A percentile compares a stretch with the other conserved stretches of the same genome.
These are phyloP conservation scores for Coemansia sp. DNA, from an alignment of 192 early-diverging fungal genomes.

Conservation along the genomic window DNA sequence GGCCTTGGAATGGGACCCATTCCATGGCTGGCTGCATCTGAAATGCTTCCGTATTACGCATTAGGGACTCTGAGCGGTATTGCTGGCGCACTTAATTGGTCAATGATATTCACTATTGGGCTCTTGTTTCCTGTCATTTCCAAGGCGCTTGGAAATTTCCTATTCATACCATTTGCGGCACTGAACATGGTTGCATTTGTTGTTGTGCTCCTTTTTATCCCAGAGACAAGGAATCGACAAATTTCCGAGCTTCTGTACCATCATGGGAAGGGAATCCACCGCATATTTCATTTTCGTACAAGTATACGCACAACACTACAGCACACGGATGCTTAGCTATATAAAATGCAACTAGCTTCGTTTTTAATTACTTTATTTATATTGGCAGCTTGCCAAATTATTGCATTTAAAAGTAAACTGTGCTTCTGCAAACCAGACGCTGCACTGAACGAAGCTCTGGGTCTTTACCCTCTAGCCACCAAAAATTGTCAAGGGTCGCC, in stretches of 20 bases:
- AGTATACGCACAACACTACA: not conserved
- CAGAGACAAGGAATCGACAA: constrained; percentile 75
- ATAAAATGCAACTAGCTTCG: too few species aligned
- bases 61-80: constrained; percentile 66
- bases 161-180: constrained; percentile 65
- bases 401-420: constrained; percentile 64
- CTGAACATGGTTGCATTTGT: constrained; percentile 59
- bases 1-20: constrained; percentile 77
- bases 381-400: too few species aligned
- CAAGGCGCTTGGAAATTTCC: constrained; percentile 26
- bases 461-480: constrained; percentile 76
- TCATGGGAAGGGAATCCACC: constrained; percentile 36
- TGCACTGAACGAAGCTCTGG: constrained; percentile 57
- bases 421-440: constrained; percentile 63
- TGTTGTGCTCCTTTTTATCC: constrained; percentile 66
- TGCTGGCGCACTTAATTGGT: constrained; percentile 76
- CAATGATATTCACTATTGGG: constrained; percentile 58
- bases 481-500: constrained; percentile 64
- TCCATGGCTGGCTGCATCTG: constrained; percentile 77
- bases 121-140: constrained; percentile 56
- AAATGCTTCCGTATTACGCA: constrained; percentile 73
- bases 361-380: too few species aligned
- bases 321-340: too few species aligned
- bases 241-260: constrained; percentile 59
- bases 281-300: constrained; percentile 14